These are phyloP conservation scores for Phytophthora litchii DNA, from an alignment of 352 stramenopile genomes.

Conservation along the genomic window DNA sequence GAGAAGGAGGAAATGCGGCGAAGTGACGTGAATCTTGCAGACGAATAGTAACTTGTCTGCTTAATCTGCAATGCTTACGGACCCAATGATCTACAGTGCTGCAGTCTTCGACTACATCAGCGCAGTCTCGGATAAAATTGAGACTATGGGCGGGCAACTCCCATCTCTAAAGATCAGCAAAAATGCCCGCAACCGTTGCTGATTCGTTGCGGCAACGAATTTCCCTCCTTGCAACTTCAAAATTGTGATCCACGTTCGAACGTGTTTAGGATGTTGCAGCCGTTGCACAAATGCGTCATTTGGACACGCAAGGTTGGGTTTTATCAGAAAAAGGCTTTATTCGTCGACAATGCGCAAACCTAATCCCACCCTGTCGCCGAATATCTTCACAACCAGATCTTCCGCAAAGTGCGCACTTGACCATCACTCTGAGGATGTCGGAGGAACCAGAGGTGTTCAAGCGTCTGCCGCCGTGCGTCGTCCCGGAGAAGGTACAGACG, in stretches of 20 bases:
- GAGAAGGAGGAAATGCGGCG: constrained; percentile 39
- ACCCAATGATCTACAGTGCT: too few relatives aligned
- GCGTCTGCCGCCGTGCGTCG: constrained; percentile 62
- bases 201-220: too few relatives aligned
- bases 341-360: constrained; percentile 34
- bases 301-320: constrained; percentile 1
- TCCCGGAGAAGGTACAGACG: constrained; percentile 54
- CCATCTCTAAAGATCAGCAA: too few relatives aligned
- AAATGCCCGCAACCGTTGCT: too few relatives aligned
- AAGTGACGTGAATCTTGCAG: constrained; percentile 11
- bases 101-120: too few relatives aligned
- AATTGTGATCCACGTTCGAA: background rate
- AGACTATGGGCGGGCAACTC: too few relatives aligned
- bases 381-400: constrained; percentile 19
- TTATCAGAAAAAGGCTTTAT: constrained; percentile 4
- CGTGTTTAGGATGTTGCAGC: constrained; percentile 5
- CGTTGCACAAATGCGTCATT: background rate
- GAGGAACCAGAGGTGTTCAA: constrained; percentile 43
- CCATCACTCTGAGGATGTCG: constrained; percentile 30
- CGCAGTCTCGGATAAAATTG: too few relatives aligned
- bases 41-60: too few relatives aligned
- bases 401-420: constrained; percentile 15
- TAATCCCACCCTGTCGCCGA: constrained; percentile 1
- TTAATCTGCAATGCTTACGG: too few relatives aligned
- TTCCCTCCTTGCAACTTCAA: too few relatives aligned